Base-by-base conservation (phyloP, 1,139 yeast species). In the Lodderomyces elongisporus region DNA sequence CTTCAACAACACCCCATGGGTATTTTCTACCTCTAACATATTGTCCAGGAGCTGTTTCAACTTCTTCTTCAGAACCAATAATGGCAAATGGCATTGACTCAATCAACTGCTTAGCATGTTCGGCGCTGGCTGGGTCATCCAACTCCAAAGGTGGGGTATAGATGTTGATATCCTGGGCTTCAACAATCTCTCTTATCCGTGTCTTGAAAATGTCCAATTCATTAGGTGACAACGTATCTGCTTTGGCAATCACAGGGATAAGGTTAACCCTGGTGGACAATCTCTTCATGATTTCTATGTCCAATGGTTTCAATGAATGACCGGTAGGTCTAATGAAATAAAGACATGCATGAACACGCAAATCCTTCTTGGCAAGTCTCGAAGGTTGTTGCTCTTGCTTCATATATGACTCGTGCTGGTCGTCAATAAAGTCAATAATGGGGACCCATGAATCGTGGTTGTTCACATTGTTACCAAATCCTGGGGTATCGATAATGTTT, bases 1-100 rank as follows among this genome's bases (percentile, higher is more conserved):
- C 96, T 60, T 91, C 97, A 33, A 91, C 97, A 35, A 85, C 70
- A 28, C 98, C 98, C 98, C 98, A 91, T 42, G 95, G 89, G 56
- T 91, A 91, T 58, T 85, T 85, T 62, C 99, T 81, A 30, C 96
- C 98, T 44, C 84, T 75, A 31, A 87, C 89, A 43, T 74, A 67
- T 44, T 76, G 72, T 25, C 96, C 96, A 30, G 82, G 79, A 16
- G 79, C 70, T 33, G 81, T 70, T 52, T 85, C 89, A 42, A 79
- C 81, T 51, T 85, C 95, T 42, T 81, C 81, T 56, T 87, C 96
- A 8, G 95, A 82, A 2, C 96, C 96, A 60, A 91, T 79, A 17
- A 91, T 71, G 6, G 96, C 88, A 62, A 85, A 91, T 27, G 98
- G 98, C 93, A 89, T 85, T 26, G 88, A 72, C 54, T 85, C 95